These are phyloP conservation scores for Coemansia sp. DNA, from an alignment of 192 early-diverging fungal genomes.

Conservation along the genomic window DNA sequence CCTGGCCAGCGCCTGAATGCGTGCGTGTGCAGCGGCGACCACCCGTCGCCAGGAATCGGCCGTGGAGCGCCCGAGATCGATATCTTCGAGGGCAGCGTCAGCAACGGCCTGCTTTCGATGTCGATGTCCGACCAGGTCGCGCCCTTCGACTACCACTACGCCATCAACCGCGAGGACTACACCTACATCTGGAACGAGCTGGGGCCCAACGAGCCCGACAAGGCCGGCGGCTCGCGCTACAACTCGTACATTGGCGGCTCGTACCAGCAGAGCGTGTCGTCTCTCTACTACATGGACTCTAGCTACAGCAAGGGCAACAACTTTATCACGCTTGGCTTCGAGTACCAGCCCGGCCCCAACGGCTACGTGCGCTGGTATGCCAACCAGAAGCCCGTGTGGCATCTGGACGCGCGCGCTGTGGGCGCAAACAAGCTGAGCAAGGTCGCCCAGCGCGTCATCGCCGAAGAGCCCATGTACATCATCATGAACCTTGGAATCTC, in stretches of 20 bases:
- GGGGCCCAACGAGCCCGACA: conserved; percentile 11
- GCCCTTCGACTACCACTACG: conserved; percentile 55
- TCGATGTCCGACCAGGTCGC: conserved; percentile 56
- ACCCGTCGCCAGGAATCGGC: conserved; percentile 54
- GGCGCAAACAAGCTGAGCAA: conserved; percentile 47
- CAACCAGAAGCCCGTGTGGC: conserved; percentile 44
- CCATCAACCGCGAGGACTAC: conserved; percentile 40
- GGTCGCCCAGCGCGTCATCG: conserved; percentile 44
- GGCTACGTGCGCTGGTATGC: conserved; percentile 51
- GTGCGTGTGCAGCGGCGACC: conserved; percentile 55
- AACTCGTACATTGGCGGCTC: conserved; percentile 53
- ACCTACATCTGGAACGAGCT: conserved; percentile 52
- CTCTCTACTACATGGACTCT: conserved; percentile 40
- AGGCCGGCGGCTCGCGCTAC: conserved; percentile 31
- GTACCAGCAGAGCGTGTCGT: conserved; percentile 54
- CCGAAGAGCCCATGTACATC: conserved; percentile 62
- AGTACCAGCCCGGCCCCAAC: conserved; percentile 51
- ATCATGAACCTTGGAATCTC: conserved; percentile 57
- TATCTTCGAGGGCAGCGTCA: conserved; percentile 54
- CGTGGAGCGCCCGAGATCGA: conserved; percentile 60
- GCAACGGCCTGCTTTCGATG: conserved; percentile 24
- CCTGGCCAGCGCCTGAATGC: conserved; percentile 58
- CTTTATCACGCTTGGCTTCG: conserved; percentile 51
- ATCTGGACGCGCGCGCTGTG: conserved; percentile 38
- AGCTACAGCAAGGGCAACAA: conserved; percentile 30